phyloP scores from a whole-genome alignment of 345 rosid genomes.

The Sisymbrium altissimum region DNA sequence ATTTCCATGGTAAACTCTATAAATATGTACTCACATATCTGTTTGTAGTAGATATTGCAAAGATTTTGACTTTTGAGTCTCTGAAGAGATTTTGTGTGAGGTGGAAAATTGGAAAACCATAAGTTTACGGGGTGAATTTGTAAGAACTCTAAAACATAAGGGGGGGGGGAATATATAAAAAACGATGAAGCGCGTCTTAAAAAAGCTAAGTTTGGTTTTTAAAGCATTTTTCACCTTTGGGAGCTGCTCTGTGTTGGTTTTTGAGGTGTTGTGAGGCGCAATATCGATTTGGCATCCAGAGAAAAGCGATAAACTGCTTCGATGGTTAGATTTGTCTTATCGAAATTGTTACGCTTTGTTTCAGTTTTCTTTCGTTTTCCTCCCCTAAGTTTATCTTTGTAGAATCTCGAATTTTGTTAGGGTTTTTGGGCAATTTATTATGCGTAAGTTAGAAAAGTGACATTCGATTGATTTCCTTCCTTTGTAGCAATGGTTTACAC shows the following conservation, averaged over 20 bases:
- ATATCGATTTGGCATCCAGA: neutral
- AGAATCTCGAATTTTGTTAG: neutral
- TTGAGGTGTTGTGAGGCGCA: neutral
- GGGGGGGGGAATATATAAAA: constrained; percentile 9
- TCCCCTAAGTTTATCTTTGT: neutral
- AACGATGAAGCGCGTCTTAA: constrained; percentile 20
- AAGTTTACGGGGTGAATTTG: neutral
- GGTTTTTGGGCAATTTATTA: constrained; percentile 9
- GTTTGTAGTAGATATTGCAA: neutral
- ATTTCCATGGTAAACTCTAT: neutral
- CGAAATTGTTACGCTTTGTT: neutral
- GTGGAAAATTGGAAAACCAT: neutral
- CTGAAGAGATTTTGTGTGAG: neutral
- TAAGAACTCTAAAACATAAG: neutral
- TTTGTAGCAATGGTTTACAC: neutral
- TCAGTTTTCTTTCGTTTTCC: neutral
- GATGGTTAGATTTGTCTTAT: constrained; percentile 26
- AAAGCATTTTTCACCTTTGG: neutral
- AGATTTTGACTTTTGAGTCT: neutral
- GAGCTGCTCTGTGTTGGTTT: neutral
- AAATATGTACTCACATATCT: neutral
- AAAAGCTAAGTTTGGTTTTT: constrained; percentile 14
- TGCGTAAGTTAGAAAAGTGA: neutral
- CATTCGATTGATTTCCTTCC: neutral
- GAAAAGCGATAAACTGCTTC: constrained; percentile 15